Evolutionary conservation across 352 stramenopile genomes (phyloP).

Genomic region (Phytophthora tentaculata): DNA sequence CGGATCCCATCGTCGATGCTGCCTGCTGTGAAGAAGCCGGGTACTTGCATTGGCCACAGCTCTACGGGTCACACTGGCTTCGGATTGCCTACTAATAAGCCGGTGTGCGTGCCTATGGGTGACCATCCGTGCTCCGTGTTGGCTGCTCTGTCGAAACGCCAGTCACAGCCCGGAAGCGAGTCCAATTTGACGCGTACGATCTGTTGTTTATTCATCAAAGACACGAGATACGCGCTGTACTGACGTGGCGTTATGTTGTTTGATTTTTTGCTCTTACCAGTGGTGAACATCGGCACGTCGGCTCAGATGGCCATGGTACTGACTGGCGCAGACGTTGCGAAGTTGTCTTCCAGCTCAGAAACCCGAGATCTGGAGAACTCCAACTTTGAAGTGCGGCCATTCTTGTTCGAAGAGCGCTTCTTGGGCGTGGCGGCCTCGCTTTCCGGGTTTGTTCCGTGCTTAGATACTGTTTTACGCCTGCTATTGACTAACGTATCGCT

Average conservation of each 20-base stretch:
- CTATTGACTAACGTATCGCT: conserved; percentile 6
- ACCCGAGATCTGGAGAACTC: conserved; percentile 13
- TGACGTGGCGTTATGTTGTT: conserved; percentile 11
- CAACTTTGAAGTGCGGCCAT: conserved; percentile 82
- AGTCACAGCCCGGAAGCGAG: conserved; percentile 21
- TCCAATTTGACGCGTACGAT: conserved; percentile 55
- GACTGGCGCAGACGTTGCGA: conserved; percentile 38
- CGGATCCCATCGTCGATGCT: conserved; percentile 66
- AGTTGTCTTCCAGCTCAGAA: conserved; percentile 16
- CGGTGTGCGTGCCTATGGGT: conserved; percentile 73
- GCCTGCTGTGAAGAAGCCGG: conserved; percentile 60
- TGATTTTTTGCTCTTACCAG: conserved; percentile 34
- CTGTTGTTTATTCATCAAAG: conserved; percentile 2
- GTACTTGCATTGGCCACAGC: conserved; percentile 53
- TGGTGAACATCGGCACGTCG: conserved; percentile 86
- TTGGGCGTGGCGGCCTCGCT: conserved; percentile 78
- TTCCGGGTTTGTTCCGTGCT: conserved; percentile 54
- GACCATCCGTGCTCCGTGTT: conserved; percentile 83
- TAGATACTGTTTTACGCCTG: neutral
- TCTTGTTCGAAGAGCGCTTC: conserved; percentile 57
- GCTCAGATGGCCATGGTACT: conserved; percentile 80
- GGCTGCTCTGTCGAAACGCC: conserved; percentile 49
- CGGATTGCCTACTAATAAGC: conserved; percentile 37
- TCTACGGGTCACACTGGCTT: conserved; percentile 30
- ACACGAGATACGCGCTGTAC: neutral